phyloP scores from a whole-genome alignment of 1,139 yeast genomes.

The Zygosaccharomyces sapae region DNA sequence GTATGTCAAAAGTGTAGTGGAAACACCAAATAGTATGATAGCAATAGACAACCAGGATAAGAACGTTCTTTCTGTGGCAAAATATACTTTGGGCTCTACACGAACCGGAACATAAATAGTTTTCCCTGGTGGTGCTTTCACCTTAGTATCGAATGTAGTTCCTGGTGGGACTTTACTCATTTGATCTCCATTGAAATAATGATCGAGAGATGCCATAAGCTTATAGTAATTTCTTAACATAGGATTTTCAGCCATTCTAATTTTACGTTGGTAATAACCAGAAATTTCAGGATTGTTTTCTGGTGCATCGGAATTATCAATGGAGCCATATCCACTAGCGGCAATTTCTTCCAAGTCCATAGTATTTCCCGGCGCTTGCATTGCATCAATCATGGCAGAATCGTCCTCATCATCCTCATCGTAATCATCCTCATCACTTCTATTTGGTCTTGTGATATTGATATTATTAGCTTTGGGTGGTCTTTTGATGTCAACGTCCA shows the following conservation, averaged over 20 bases:
- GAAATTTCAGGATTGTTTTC: slow-evolving; percentile 20
- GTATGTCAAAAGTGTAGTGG: slow-evolving; percentile 64
- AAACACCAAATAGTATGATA: slow-evolving; percentile 67
- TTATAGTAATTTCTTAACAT: slow-evolving; percentile 22
- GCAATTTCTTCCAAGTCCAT: slow-evolving; percentile 49
- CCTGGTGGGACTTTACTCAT: slow-evolving; percentile 75
- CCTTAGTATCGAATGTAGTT: slow-evolving; percentile 63
- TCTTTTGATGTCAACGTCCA: slow-evolving; percentile 91
- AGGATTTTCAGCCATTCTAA: slow-evolving; percentile 25
- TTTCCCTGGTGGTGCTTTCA: slow-evolving; percentile 74
- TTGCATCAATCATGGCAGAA: slow-evolving; percentile 32
- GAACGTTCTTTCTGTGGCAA: slow-evolving; percentile 79
- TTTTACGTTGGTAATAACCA: slow-evolving; percentile 26
- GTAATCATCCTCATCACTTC: slow-evolving; percentile 33
- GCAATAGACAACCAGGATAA: slow-evolving; percentile 75
- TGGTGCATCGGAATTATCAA: background rate
- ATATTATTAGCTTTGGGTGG: slow-evolving; percentile 58
- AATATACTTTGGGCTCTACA: slow-evolving; percentile 80
- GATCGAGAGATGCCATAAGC: slow-evolving; percentile 33
- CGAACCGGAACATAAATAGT: slow-evolving; percentile 72
- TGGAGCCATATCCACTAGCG: slow-evolving; percentile 28
- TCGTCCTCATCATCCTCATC: slow-evolving; percentile 42
- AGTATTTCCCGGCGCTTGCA: slow-evolving; percentile 37
- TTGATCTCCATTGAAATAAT: slow-evolving; percentile 61
- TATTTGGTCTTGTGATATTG: slow-evolving; percentile 34